Base-by-base conservation (phyloP, 306 rosid species). In the Acacia acuminata region DNA sequence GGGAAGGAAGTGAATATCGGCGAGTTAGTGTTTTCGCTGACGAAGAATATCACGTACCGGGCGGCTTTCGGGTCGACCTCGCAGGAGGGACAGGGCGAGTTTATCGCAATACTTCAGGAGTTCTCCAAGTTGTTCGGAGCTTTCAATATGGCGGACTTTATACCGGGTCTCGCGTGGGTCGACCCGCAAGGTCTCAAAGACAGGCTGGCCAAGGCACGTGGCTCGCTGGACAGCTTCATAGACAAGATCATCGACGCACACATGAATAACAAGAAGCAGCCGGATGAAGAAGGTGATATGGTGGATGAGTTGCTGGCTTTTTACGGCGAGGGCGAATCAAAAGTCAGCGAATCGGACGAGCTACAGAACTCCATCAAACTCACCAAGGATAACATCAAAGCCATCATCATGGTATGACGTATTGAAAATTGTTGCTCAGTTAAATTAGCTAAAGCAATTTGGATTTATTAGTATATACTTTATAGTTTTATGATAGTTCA, bases 221-320 rank as follows among this genome's bases (percentile, higher is more conserved):
- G 10, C 4, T 78, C 89, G 0, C 84, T 93, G 9, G 98, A 94
- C 25, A 43, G 82, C 40, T 93, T 94, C 77, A 93, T 95, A 4
- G 98, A 90, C 22, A 73, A 60, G 53, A 93, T 93, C 76, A 83
- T 95, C 24, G 97, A 93, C 7, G 92, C 89, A 5, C 98, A 95
- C 71, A 55, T 93, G 15, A 24, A 80, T 27, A 89, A 89, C 73
- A 81, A 20, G 79, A 84, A 19, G 38, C 77, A 55, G 76, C 72
- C 30, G 0, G 82, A 51, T 7, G 84, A 56, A 25, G 95, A 93
- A 3, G 84, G 87, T 0, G 98, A 95, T 43, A 95, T 95, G 98
- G 98, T 95, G 32, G 98, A 93, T 66, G 98, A 95, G 20, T 84
- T 93, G 85, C 70, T 95, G 25, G 96, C 97, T 20, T 95, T 95